These are phyloP conservation scores for Talaromyces wortmannii DNA, from an alignment of 495 filamentous ascomycete genomes.

Conservation along the genomic window DNA sequence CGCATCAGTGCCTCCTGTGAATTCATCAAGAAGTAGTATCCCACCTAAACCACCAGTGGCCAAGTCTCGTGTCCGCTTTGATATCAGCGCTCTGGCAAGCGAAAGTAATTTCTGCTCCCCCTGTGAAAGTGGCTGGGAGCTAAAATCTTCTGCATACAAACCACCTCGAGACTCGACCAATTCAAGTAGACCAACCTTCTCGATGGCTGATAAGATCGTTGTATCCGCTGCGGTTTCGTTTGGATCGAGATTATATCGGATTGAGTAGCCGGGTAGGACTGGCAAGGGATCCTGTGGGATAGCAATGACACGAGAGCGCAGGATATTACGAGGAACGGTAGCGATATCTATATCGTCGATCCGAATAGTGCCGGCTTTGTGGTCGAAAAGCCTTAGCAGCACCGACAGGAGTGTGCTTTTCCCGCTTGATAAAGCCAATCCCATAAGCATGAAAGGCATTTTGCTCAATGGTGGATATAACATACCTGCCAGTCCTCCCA, in stretches of 20 bases:
- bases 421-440: not conserved
- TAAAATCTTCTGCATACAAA: not conserved
- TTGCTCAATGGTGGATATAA: not conserved
- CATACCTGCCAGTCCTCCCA: conserved; percentile 35
- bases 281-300: not conserved
- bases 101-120: not conserved
- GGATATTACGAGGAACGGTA: not conserved
- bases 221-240: not conserved
- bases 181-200: not conserved
- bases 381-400: not conserved
- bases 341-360: not conserved
- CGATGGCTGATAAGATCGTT: not conserved
- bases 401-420: not conserved
- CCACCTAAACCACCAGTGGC: not conserved
- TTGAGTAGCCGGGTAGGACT: not conserved
- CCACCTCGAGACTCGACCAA: not conserved
- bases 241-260: not conserved
- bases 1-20: no score
- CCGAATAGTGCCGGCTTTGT: not conserved
- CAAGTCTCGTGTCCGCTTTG: not conserved
- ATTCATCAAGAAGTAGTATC: no score
- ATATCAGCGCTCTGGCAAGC: not conserved
- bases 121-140: not conserved
- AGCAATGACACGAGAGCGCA: not conserved
- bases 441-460: no score